These are phyloP conservation scores for Forsythia viridissima DNA, from an alignment of 257 asterid genomes.

Conservation along the genomic window DNA sequence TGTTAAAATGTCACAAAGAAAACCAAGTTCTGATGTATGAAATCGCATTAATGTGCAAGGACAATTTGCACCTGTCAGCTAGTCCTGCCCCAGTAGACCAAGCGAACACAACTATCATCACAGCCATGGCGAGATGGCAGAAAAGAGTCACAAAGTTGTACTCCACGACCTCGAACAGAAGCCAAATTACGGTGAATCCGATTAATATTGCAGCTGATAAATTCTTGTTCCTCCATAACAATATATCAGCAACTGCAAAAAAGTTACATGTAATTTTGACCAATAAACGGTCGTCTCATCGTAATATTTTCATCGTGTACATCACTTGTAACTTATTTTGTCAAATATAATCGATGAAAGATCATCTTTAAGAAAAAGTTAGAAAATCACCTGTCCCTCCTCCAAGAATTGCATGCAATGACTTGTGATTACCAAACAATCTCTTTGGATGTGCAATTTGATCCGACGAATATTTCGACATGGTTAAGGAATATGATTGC, in stretches of 20 bases:
- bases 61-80: conserved; percentile 42
- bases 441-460: conserved; percentile 32
- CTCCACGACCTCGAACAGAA: conserved; percentile 71
- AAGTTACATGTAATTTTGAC: background rate
- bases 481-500: conserved; percentile 10
- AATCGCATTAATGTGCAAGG: background rate
- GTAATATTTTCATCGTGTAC: no score
- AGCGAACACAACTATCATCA: conserved; percentile 52
- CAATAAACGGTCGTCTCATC: background rate
- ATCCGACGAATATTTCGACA: conserved; percentile 60
- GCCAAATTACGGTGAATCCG: conserved; percentile 65
- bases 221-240: conserved; percentile 71
- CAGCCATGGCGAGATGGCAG: conserved; percentile 49
- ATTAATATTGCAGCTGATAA: conserved; percentile 65
- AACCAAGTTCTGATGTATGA: background rate
- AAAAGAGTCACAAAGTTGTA: conserved; percentile 66
- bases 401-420: conserved; percentile 62
- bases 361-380: background rate
- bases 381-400: conserved; percentile 62
- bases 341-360: no score
- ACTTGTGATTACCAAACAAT: conserved; percentile 53
- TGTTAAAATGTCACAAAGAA: background rate
- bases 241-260: conserved; percentile 62
- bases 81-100: conserved; percentile 76
- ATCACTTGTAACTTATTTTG: no score